Evolutionary conservation across 257 asterid species (phyloP), one percentile per base, ranked within the genome.

Genomic region (Penstemon davidsonii): DNA sequence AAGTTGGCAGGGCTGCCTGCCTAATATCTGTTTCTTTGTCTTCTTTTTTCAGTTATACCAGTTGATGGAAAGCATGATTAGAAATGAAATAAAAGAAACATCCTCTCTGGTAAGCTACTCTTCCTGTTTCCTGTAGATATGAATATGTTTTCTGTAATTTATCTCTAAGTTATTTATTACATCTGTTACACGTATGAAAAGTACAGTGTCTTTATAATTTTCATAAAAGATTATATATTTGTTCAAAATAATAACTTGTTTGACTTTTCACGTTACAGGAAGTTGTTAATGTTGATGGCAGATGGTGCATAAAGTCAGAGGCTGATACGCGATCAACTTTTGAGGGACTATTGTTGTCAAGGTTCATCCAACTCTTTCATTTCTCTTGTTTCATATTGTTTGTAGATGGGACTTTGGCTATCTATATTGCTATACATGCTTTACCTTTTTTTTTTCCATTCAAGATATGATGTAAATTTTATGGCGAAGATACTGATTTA

Each of bases 251-350:
- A 25, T 25, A 25, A 25, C 33, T 53, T 4, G 65, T 13, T 65
- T 77, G 74, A 36, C 47, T 54, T 68, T 59, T 36, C 61, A 58
- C 53, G 55, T 59, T 62, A 41, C 74, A 94, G 99, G 97, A 87
- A 85, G 81, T 88, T 74, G 80, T 83, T 57, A 84, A 83, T 70
- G 45, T 84, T 68, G 92, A 80, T 82, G 99, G 97, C 64, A 86
- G 99, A 81, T 94, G 93, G 96, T 91, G 99, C 86, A 83, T 94
- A 80, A 77, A 72, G 68, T 86, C 96, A 7, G 85, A 80, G 47
- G 77, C 77, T 76, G 76, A 73, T 45, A 60, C 37, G 55, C 84
- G 60, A 55, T 73, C 85, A 62, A 76, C 75, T 72, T 70, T 94
- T 76, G 96, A 87, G 81, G 96, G 97, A 65, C 85, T 91, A 70